Percentiles rank a stretch among this genome's conserved stretches.
These are phyloP conservation scores for Marasmius sp. DNA, from an alignment of 1,284 basidiomycete genomes.

Conservation along the genomic window DNA sequence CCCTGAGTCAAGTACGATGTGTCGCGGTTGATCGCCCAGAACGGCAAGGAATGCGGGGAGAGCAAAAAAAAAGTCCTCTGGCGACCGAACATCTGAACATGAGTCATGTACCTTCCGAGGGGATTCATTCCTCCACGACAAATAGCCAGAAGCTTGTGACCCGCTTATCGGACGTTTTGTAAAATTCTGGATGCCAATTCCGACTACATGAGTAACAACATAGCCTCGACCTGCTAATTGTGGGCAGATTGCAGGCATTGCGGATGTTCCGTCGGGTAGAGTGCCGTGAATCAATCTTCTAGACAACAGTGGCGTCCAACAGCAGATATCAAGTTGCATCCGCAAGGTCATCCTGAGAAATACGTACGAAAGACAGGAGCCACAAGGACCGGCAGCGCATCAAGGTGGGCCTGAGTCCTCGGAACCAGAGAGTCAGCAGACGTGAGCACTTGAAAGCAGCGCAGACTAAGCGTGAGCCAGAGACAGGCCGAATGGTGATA, in stretches of 20 bases:
- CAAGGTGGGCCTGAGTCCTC: too few species aligned
- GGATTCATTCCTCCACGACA: neutral
- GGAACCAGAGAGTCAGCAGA: too few species aligned
- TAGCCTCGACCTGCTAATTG: neutral
- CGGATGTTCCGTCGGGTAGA: too few species aligned
- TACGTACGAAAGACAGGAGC: too few species aligned
- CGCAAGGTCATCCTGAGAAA: too few species aligned
- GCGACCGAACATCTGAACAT: neutral
- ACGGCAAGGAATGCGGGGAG: too few species aligned
- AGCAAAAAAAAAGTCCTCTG: neutral
- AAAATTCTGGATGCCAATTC: neutral
- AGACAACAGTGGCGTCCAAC: too few species aligned
- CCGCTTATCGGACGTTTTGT: neutral
- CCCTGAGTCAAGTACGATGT: neutral
- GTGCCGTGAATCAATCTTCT: neutral
- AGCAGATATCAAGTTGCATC: too few species aligned
- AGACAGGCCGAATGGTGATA: neutral
- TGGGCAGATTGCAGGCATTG: neutral
- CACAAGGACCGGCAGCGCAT: too few species aligned
- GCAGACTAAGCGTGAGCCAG: neutral
- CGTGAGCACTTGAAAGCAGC: too few species aligned
- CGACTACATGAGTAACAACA: neutral
- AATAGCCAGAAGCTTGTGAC: neutral
- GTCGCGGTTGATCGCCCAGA: neutral
- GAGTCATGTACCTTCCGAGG: too few species aligned